A percentile compares a stretch with the other conserved stretches of the same genome.
Evolutionary conservation across 2,329 filamentous ascomycete genomes (phyloP).

Genomic region (Ascochyta lentis): DNA sequence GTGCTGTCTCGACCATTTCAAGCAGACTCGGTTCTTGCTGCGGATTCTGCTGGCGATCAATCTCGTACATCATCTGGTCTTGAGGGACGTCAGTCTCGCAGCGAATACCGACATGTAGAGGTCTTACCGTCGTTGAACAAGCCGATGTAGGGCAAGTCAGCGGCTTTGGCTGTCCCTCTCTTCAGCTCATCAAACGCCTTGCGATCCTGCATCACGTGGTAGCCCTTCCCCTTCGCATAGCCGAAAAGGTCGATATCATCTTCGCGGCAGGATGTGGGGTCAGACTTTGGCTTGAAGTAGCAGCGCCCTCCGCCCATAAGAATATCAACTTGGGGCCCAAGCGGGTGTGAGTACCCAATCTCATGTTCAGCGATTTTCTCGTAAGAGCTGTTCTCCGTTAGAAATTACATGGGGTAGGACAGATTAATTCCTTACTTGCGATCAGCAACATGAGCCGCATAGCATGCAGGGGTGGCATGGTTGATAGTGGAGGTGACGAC

Average conservation of each 20-base stretch:
- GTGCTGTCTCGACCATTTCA: conserved; percentile 51
- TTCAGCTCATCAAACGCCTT: conserved; percentile 44
- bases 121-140: conserved; percentile 47
- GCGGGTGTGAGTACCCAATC: conserved; percentile 50
- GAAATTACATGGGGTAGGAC: neutral
- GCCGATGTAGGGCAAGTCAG: conserved; percentile 48
- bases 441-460: conserved; percentile 26
- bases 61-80: conserved; percentile 44
- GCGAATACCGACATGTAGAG: neutral
- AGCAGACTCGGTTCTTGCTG: conserved; percentile 50
- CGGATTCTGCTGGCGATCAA: conserved; percentile 49
- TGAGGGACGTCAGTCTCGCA: neutral
- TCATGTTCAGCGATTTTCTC: conserved; percentile 50
- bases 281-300: conserved; percentile 51
- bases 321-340: conserved; percentile 50
- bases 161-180: conserved; percentile 29
- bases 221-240: conserved; percentile 46
- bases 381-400: conserved; percentile 32
- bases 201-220: conserved; percentile 48
- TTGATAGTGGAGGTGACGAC: conserved; percentile 54
- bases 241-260: conserved; percentile 49
- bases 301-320: conserved; percentile 52
- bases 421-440: conserved; percentile 6
- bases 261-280: conserved; percentile 46
- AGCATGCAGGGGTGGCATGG: conserved; percentile 39